Percentiles rank a stretch among this genome's conserved stretches.
These are phyloP conservation scores for Neostapfia colusana DNA, from an alignment of 176 grass and related monocot species.

Conservation along the genomic window DNA sequence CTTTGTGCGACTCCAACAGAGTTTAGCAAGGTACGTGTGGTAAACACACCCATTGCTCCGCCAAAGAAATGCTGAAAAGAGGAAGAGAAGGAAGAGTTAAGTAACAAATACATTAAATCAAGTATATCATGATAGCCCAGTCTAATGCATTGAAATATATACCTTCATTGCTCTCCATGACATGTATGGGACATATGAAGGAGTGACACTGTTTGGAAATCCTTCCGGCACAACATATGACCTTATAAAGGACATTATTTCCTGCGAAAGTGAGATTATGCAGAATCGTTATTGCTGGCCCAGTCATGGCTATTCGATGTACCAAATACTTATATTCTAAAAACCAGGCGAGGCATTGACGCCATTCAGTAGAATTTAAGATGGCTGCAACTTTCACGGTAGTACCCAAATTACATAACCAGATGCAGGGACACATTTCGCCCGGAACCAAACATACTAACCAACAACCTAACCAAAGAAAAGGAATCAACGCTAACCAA, in stretches of 20 bases:
- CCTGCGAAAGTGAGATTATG: conserved; percentile 45
- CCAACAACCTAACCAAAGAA: neutral
- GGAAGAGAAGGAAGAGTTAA: conserved; percentile 11
- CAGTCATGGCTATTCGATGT: neutral
- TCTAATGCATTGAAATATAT: neutral
- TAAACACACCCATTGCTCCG: conserved; percentile 96
- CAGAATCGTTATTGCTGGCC: conserved; percentile 22
- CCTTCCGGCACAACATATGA: conserved; percentile 98
- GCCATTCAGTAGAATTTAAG: neutral
- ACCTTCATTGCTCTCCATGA: conserved; percentile 97
- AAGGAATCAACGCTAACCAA: neutral
- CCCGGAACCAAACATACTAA: neutral
- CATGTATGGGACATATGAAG: conserved; percentile 99
- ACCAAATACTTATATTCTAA: neutral
- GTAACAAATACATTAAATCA: conserved; percentile 1
- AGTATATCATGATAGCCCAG: neutral
- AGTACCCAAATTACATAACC: neutral
- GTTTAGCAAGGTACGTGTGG: conserved; percentile 79
- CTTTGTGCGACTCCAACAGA: conserved; percentile 90
- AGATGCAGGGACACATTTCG: neutral
- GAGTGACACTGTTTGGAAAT: conserved; percentile 89
- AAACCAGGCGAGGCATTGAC: neutral
- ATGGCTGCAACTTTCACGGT: conserved; percentile 15
- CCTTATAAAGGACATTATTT: conserved; percentile 85
- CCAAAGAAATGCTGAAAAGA: conserved; percentile 88